Percentiles rank a stretch among this genome's conserved stretches.
Evolutionary conservation across 208 protist genomes (phyloP).

Genomic region (Strigomonas galati): DNA sequence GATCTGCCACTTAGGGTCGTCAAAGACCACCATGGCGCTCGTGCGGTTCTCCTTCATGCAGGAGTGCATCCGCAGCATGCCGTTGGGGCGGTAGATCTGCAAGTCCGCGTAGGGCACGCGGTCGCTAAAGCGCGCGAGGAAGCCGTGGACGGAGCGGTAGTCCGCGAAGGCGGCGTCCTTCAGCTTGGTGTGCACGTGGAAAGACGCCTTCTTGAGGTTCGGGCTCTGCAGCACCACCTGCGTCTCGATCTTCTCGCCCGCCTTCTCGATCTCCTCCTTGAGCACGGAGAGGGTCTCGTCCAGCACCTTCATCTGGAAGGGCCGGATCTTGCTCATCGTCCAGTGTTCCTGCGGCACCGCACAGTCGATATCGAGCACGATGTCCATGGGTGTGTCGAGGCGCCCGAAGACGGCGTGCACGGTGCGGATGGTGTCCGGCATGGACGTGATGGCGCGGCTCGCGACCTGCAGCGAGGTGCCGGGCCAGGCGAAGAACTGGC

Average conservation of each 20-base stretch:
- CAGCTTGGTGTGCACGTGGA: conserved; percentile 84
- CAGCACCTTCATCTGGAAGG: conserved; percentile 73
- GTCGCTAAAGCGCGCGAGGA: conserved; percentile 66
- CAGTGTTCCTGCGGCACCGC: conserved; percentile 82
- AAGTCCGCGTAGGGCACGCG: conserved; percentile 70
- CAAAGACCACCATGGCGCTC: conserved; percentile 79
- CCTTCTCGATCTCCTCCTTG: conserved; percentile 62
- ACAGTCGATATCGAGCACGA: conserved; percentile 85
- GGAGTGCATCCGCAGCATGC: conserved; percentile 86
- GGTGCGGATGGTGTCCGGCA: conserved; percentile 85
- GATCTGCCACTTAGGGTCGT: conserved; percentile 69
- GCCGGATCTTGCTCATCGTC: conserved; percentile 66
- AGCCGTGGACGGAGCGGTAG: conserved; percentile 77
- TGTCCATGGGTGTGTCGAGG: conserved; percentile 60
- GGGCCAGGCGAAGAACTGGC: conserved; percentile 89
- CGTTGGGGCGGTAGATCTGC: conserved; percentile 82
- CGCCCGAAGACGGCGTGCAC: conserved; percentile 85
- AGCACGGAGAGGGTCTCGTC: conserved; percentile 59
- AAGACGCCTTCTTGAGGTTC: conserved; percentile 88
- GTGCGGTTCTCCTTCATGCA: conserved; percentile 90
- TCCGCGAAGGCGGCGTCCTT: conserved; percentile 84
- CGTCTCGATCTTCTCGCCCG: conserved; percentile 68
- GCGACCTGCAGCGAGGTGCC: conserved; percentile 66
- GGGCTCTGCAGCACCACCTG: conserved; percentile 87
- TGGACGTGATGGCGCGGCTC: conserved; percentile 67